Evolutionary conservation across 495 filamentous ascomycete genomes (phyloP).

Genomic region (Penicillium diatomitis): DNA sequence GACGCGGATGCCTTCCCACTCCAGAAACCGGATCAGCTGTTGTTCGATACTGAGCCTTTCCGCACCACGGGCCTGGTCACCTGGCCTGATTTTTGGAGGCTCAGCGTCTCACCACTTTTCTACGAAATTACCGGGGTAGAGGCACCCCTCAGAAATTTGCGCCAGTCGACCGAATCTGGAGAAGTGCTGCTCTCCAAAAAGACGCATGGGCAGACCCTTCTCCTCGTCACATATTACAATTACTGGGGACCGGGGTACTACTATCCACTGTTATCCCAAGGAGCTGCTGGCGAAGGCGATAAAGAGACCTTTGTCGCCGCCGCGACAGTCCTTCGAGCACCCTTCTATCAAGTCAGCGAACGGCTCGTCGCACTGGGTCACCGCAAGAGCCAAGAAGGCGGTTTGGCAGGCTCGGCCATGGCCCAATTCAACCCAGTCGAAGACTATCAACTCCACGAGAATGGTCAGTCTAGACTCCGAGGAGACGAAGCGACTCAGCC

Average conservation of each 20-base stretch:
- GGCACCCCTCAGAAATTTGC: slow-evolving; percentile 10
- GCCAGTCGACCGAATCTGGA: slow-evolving; percentile 38
- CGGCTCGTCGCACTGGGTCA: slow-evolving; percentile 22
- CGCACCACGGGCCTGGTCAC: slow-evolving; percentile 34
- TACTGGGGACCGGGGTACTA: slow-evolving; percentile 40
- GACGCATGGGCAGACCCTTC: slow-evolving; percentile 32
- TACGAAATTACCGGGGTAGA: slow-evolving; percentile 35
- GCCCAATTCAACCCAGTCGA: slow-evolving; percentile 29
- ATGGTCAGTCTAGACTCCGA: slow-evolving; percentile 11
- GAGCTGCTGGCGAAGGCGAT: slow-evolving; percentile 43
- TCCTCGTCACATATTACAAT: slow-evolving; percentile 49
- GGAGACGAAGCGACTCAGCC: slow-evolving; percentile 10
- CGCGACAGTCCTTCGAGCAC: slow-evolving; percentile 27
- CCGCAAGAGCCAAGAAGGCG: slow-evolving; percentile 16
- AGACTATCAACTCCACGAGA: slow-evolving; percentile 16
- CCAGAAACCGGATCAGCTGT: slow-evolving; percentile 20
- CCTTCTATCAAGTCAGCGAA: slow-evolving; percentile 34
- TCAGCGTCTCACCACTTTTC: slow-evolving; percentile 36
- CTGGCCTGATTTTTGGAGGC: slow-evolving; percentile 50
- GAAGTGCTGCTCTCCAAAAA: slow-evolving; percentile 38
- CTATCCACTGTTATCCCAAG: slow-evolving; percentile 42
- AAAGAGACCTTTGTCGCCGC: slow-evolving; percentile 48
- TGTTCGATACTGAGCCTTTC: slow-evolving; percentile 38
- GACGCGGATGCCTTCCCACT: slow-evolving; percentile 41
- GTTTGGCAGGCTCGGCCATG: slow-evolving; percentile 27